Percentiles rank a stretch among this genome's conserved stretches.
phyloP scores from a whole-genome alignment of 176 grass and related monocot species.

The maize (Zea mays) region Zm-B73-REFERENCE-NAM-5.0 NC_050105.1:140611501-140612000 shows the following conservation, averaged over 20 bases:
- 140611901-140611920: conserved; percentile 13
- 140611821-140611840: conserved; percentile 26
- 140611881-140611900: conserved; percentile 7
- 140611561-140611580: conserved; percentile 6
- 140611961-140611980: background rate
- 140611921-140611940: conserved; percentile 30
- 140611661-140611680: conserved; percentile 64
- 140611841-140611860: conserved; percentile 14
- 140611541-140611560: background rate
- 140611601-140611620: conserved; percentile 10
- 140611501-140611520: too few species aligned
- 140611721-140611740: conserved; percentile 93
- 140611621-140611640: conserved; percentile 32
- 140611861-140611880: conserved; percentile 14
- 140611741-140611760: conserved; percentile 91
- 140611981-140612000: conserved; percentile 13
- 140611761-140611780: conserved; percentile 99
- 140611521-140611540: too few species aligned
- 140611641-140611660: conserved; percentile 31
- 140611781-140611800: conserved; percentile 96
- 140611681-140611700: conserved; percentile 88
- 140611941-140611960: background rate
- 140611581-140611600: conserved; percentile 19
- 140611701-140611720: conserved; percentile 92
- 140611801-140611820: conserved; percentile 72